phyloP scores from a whole-genome alignment of 495 filamentous ascomycete genomes.

The Aspergillus mulundensis region DNA sequence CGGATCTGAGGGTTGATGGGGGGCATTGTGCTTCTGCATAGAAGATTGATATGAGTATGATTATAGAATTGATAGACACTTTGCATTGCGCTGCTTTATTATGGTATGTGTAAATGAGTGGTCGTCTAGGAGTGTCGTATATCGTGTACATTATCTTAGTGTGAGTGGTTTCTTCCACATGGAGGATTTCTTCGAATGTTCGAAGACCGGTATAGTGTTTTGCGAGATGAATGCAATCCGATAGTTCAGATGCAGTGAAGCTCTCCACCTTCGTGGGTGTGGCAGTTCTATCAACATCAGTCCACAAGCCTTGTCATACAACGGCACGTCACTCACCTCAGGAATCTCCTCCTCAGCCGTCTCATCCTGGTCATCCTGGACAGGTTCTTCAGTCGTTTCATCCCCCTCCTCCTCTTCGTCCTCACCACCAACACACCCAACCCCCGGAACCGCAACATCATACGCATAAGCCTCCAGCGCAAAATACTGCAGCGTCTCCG shows the following conservation, averaged over 20 bases:
- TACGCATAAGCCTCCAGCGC: constrained; percentile 55
- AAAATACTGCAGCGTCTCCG: constrained; percentile 54
- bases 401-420: neutral
- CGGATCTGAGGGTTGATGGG: constrained; percentile 37
- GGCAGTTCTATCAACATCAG: constrained; percentile 26
- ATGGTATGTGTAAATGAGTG: no score
- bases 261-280: constrained; percentile 31
- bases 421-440: constrained; percentile 44
- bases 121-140: no score
- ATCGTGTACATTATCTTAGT: no score
- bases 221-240: no score
- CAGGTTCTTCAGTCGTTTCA: neutral
- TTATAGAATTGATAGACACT: neutral
- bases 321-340: constrained; percentile 17
- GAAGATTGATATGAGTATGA: neutral
- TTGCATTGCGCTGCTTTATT: neutral
- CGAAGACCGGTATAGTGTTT: no score
- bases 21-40: constrained; percentile 37
- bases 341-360: constrained; percentile 17
- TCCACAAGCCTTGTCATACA: neutral
- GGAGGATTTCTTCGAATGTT: no score
- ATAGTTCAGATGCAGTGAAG: constrained; percentile 26
- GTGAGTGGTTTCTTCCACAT: no score
- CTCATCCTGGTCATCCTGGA: constrained; percentile 9
- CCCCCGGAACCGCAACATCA: constrained; percentile 49